Evolutionary conservation across 495 filamentous ascomycete genomes (phyloP).

Genomic region (Talaromyces stipitatus): DNA sequence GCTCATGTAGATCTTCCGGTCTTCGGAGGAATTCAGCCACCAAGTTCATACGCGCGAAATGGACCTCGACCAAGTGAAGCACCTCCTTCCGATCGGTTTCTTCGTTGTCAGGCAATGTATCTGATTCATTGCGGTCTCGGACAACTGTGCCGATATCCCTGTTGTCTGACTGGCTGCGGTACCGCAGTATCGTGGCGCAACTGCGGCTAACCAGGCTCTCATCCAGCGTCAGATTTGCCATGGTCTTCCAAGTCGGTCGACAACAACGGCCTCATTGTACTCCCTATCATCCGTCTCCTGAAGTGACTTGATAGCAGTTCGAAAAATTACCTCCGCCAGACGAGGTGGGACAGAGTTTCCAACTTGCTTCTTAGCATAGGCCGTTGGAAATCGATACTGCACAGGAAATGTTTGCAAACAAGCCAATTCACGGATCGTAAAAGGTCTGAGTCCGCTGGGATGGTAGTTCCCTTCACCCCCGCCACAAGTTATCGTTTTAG

Average conservation of each 20-base stretch:
- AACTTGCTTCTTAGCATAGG: conserved; percentile 57
- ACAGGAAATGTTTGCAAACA: conserved; percentile 68
- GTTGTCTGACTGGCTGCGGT: no score
- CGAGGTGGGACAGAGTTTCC: conserved; percentile 80
- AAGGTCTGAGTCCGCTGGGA: conserved; percentile 56
- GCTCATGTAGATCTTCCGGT: background rate
- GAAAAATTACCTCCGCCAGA: conserved; percentile 52
- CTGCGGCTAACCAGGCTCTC: no score
- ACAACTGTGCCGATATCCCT: no score
- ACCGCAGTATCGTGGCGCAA: no score
- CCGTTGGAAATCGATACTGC: conserved; percentile 48
- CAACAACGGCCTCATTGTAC: background rate
- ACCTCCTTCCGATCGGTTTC: no score
- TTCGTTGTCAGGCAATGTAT: no score
- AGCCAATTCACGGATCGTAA: conserved; percentile 68
- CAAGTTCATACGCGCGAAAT: no score
- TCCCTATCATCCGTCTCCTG: conserved; percentile 46
- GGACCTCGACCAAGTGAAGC: background rate
- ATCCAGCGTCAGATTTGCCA: no score
- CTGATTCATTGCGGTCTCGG: no score
- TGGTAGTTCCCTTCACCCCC: conserved; percentile 64
- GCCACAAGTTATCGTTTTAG: conserved; percentile 58
- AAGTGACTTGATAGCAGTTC: conserved; percentile 48
- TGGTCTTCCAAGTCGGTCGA: no score
- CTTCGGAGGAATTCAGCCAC: background rate